Base-by-base conservation (phyloP, 371 early-diverging fungal genomes). In the Mucor circinelloides region DNA sequence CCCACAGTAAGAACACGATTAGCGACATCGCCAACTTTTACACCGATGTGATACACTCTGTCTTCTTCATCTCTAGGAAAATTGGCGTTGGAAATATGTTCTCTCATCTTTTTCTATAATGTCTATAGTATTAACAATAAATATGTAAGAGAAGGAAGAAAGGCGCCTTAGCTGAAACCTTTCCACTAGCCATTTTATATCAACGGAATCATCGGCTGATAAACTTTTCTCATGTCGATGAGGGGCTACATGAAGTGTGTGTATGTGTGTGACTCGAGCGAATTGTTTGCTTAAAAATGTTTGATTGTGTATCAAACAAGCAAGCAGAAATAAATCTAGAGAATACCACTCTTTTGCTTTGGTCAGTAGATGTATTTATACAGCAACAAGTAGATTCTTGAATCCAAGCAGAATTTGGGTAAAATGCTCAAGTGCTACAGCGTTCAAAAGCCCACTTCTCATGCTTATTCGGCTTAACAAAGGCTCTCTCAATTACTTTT, bases 1-100 rank as follows among this genome's bases (percentile, higher is more conserved):
- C 98, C 98, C 28, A 98, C 98, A 2, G 97, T 96, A 44, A 97
- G 62, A 60, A 98, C 89, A 62, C 96, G 87, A 81, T 94, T 94
- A 30, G 96, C 94, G 15, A 95, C 93, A 73, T 97, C 91, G 13
- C 95, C 96, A 19, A 65, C 66, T 69, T 90, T 92, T 13, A 91
- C 84, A 63, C 89, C 90, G 21, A 97, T 87, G 69, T 97, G 98
- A 78, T 96, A 96, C 12, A 95, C 94, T 34, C 91, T 81, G 58
- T 95, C 95, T 42, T 91, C 89, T 30, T 68, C 76, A 67, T 93
- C 93, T 69, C 86, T 79, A 13, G 96, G 96, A 74, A 93, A 93
- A 86, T 95, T 95, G 60, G 96, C 94, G 63, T 90, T 89, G 25
- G 74, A 71, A 72, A 93, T 75, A 19, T 79, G 68, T 65, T 84